These are phyloP conservation scores for Pyricularia sp. DNA, from an alignment of 2,329 filamentous ascomycete species.

Conservation along the genomic window DNA sequence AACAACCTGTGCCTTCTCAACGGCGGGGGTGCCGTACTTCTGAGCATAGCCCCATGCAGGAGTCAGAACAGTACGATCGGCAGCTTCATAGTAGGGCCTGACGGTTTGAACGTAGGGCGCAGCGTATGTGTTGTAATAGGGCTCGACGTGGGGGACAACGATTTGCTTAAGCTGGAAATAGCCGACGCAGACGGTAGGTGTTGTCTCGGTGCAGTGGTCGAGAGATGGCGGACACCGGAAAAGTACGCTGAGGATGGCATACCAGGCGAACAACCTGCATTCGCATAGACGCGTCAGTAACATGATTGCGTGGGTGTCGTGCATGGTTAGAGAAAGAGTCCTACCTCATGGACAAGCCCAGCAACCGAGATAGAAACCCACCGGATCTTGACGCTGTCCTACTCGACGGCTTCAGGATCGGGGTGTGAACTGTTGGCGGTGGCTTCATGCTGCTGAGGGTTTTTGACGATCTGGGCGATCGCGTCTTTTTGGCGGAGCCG, in stretches of 20 bases:
- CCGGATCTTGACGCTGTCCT: conserved; percentile 20
- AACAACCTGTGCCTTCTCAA: conserved; percentile 58
- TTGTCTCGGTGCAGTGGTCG: conserved; percentile 56
- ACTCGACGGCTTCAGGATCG: conserved; percentile 21
- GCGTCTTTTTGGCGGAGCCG: conserved; percentile 16
- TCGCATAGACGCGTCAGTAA: neutral
- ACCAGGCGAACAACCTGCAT: conserved; percentile 72
- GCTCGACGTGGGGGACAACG: conserved; percentile 65
- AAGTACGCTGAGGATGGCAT: conserved; percentile 67
- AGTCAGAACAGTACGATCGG: conserved; percentile 55
- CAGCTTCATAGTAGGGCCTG: conserved; percentile 62
- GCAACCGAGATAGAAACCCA: conserved; percentile 25
- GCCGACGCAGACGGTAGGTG: conserved; percentile 72
- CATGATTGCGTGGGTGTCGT: neutral
- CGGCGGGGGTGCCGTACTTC: conserved; percentile 66
- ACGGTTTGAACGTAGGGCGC: conserved; percentile 71
- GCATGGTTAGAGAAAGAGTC: neutral
- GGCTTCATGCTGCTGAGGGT: neutral
- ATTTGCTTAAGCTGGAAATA: conserved; percentile 60
- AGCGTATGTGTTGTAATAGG: conserved; percentile 79
- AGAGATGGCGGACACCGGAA: conserved; percentile 72
- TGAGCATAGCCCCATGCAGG: conserved; percentile 60
- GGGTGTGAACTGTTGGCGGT: conserved; percentile 23
- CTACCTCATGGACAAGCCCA: conserved; percentile 22
- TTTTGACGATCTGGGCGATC: conserved; percentile 1